Conservation (phyloP, 345 rosid species). For the Rubroshorea leprosula region DNA sequence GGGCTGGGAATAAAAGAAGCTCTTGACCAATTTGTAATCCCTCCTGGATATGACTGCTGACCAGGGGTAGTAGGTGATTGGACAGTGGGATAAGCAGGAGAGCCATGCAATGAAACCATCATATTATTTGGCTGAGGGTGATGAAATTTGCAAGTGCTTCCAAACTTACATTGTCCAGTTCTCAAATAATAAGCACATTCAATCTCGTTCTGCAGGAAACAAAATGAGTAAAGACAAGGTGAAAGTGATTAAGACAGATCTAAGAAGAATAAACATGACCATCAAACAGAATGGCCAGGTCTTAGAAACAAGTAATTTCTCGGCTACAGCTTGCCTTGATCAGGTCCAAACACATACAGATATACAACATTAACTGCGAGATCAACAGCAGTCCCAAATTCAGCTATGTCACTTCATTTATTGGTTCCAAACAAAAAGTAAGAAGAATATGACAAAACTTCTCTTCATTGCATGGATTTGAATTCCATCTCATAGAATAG, state of each 20-base stretch:
- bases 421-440: neutral
- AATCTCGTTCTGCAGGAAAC: conserved; percentile 57
- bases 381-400: conserved; percentile 1
- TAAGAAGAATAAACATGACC: neutral
- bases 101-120: conserved; percentile 70
- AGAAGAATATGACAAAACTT: neutral
- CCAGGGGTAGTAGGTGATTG: conserved; percentile 68
- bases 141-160: conserved; percentile 89
- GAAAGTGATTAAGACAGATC: conserved; percentile 5
- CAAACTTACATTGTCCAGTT: conserved; percentile 97
- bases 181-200: conserved; percentile 93
- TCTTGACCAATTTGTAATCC: conserved; percentile 73
- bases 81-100: conserved; percentile 67
- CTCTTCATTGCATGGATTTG: neutral
- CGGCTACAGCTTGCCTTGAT: neutral
- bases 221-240: neutral
- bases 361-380: conserved; percentile 5
- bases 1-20: conserved; percentile 88
- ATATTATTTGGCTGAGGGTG: conserved; percentile 87
- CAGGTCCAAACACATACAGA: conserved; percentile 7
- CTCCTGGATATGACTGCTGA: conserved; percentile 72
- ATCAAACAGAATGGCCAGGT: neutral
- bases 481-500: neutral
- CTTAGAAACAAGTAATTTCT: neutral
- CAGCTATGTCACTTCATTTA: neutral